Evolutionary conservation across 805 yeast genomes (phyloP).

Genomic region (Cyberlindnera suaveolens): DNA sequence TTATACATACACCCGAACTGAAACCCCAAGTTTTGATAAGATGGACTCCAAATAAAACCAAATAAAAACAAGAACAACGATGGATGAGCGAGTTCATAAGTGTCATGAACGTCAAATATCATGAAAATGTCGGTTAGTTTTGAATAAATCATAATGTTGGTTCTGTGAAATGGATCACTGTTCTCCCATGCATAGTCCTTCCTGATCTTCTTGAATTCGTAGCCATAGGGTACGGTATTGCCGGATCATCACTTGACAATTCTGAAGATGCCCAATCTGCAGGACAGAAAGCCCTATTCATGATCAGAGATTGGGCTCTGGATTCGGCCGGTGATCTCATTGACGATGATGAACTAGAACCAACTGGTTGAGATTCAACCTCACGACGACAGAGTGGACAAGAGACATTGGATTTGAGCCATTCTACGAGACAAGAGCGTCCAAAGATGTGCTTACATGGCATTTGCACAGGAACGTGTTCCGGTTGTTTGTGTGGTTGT

Average conservation of each 20-base stretch:
- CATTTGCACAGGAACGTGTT: slow-evolving; percentile 64
- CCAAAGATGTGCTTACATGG: slow-evolving; percentile 90
- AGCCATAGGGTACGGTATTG: slow-evolving; percentile 14
- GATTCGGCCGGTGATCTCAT: slow-evolving; percentile 2
- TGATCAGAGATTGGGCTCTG: slow-evolving; percentile 10
- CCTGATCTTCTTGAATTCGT: slow-evolving; percentile 2
- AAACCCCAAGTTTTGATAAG: no score
- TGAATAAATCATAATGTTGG: not conserved
- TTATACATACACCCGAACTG: no score
- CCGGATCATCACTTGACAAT: slow-evolving; percentile 14
- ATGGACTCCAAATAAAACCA: no score
- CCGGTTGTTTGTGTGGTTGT: slow-evolving; percentile 2
- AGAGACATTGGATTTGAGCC: slow-evolving; percentile 45
- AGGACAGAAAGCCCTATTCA: slow-evolving; percentile 12
- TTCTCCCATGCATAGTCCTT: not conserved
- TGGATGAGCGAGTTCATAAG: no score
- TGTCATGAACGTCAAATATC: no score
- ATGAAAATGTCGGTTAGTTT: no score
- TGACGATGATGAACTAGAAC: not conserved
- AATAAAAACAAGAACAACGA: no score
- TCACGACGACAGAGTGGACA: slow-evolving; percentile 69
- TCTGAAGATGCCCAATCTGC: slow-evolving; percentile 16
- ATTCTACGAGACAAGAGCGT: slow-evolving; percentile 67
- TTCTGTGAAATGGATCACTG: slow-evolving; percentile 1
- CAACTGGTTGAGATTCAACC: slow-evolving; percentile 14